Evolutionary conservation across 2,329 filamentous ascomycete species (phyloP), one percentile per base, ranked within the genome.

Genomic region (Boeremia lycopersici): DNA sequence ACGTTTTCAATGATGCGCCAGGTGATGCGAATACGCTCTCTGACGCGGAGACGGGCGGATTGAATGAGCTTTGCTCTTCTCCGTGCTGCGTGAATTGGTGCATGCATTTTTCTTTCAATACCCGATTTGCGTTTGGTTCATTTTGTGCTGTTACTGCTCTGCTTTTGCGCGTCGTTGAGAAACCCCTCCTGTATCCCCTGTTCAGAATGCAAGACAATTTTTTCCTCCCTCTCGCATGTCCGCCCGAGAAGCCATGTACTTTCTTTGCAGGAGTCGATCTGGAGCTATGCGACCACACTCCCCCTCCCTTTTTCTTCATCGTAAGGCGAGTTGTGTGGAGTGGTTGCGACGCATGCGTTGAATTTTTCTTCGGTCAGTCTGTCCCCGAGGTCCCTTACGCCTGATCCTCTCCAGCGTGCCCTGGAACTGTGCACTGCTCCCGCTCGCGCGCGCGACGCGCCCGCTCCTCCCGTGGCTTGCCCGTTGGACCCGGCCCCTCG

Each of bases 341-440:
- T 48, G 47, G 31, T 39, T 47, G 48, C 43, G 47, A 40, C 47
- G 53, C 47, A 51, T 51, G 47, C 46, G 69, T 68, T 60, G 65
- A 71, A 71, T 74, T 68, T 73, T 67, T 71, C 72, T 48, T 71
- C 62, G 67, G 72, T 72, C 65, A 71, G 72, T 74, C 72, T 75
- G 70, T 74, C 66, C 72, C 72, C 70, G 69, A 74, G 71, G 72
- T 69, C 71, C 74, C 73, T 73, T 71, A 69, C 76, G 75, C 78
- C 79, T 65, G 77, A 50, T 63, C 60, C 78, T 77, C 77, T 73
- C 68, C 69, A 65, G 62, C 56, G 45, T 62, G 31, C 44, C 59
- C 58, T 61, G 64, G 69, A 65, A 69, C 66, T 68, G 56, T 61
- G 41, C 42, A 30, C 54, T 68, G 66, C 67, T 62, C 63, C 66